Evolutionary conservation across 371 early-diverging fungal genomes (phyloP), one percentile per base, ranked within the genome.

Genomic region (Massospora cicadina): DNA sequence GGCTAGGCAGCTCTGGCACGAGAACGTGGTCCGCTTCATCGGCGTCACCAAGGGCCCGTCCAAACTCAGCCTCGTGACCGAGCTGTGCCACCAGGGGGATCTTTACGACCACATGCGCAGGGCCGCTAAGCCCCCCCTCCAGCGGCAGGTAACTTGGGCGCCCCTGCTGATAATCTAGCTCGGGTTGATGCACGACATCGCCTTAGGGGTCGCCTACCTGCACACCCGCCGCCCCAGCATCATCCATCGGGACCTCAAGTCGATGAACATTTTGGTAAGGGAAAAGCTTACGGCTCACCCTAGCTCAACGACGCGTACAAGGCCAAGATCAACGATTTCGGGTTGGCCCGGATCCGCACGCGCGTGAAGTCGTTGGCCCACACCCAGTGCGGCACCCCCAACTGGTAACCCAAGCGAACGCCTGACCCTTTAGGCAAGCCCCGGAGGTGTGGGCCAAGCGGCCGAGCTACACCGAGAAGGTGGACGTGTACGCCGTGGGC

Each of bases 151-250:
- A 54, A 17, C 12, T 33, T 2, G 1, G 30, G 58, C 31, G 27
- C 12, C 58, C 17, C 30, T 32, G 2, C n/a, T 28, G 12, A 27
- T 25, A 25, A 7, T 26, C 21, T 68, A 80, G 79, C 74, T 82
- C 58, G 84, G 80, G 79, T 83, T 80, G 54, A 88, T 88, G 88
- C 83, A 88, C 68, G 89, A 91, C 66, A 88, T 90, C 71, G 82
- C 87, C 1, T 70, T 87, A 24, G 88, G 82, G 33, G 79, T 88
- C 27, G 71, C 85, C 1, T 76, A 76, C 57, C 65, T 76, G 31
- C 76, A 76, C 57, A 68, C 74, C 1, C 70, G 82, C 24, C 72
- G 80, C 23, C 83, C 82, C 27, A 75, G 78, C 60, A 76, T 82
- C 60, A 82, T 82, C 31, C 82, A 82, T 63, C 72, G 81, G 60